Base-by-base conservation (phyloP, 2,329 filamentous ascomycete genomes). In the Tolypocladium capitatum region DNA sequence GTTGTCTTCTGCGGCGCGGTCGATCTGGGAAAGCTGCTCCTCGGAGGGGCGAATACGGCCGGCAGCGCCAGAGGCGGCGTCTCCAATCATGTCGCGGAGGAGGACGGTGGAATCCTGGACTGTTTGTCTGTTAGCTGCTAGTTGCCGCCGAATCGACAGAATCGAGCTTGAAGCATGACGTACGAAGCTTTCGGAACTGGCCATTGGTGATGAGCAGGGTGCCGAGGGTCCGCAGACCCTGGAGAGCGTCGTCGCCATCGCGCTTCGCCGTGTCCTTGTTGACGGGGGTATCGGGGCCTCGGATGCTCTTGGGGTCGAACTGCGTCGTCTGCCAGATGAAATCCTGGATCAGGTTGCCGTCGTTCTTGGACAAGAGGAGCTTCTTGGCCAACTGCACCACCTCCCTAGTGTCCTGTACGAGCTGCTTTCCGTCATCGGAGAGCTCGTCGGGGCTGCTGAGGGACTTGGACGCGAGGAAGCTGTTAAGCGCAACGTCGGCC, bases 291-390 rank as follows among this genome's bases (percentile, higher is more conserved):
- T 74, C 72, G 4, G 87, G 86, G 1, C 73, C 66, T 49, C 69
- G 64, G 27, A 86, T 74, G 46, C 76, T 72, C 58, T 74, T 81
- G 49, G 78, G 69, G 46, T 81, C 78, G 52, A 92, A 81, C 43
- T 85, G 76, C 61, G 88, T 81, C 0, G 89, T 90, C 63, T 95
- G 86, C 84, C 86, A 98, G 67, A 97, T 87, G 67, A 98, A 97
- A 60, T 98, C 90, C 63, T 98, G 92, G 20, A 98, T 71, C 49
- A 97, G 70, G 60, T 98, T 89, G 61, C 90, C 92, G 50, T 95
- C 79, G 63, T 98, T 98, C 77, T 97, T 98, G 69, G 84, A 85
- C 27, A 98, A 73, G 9, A 97, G 70, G 13, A 98, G 76, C 49
- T 81, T 69, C 72, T 96, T 94, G 49, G 91, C 84, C 63, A 92